A percentile compares a stretch with the other conserved stretches of the same genome.
These are phyloP conservation scores for Podospora fimiseda DNA, from an alignment of 495 filamentous ascomycete genomes.

Conservation along the genomic window DNA sequence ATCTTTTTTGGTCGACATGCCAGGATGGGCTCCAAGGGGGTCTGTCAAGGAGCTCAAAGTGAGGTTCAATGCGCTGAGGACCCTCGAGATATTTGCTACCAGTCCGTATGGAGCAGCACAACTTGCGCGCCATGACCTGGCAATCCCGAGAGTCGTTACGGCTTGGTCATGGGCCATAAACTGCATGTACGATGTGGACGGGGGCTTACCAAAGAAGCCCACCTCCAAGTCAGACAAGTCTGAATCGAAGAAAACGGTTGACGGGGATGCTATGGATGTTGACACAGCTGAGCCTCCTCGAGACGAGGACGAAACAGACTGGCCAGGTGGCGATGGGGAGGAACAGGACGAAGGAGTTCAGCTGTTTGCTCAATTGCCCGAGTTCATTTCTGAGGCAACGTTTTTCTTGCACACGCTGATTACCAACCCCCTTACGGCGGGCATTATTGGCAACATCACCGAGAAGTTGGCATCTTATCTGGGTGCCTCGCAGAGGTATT, in stretches of 20 bases:
- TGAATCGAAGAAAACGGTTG: not conserved
- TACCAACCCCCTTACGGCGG: slow-evolving; percentile 30
- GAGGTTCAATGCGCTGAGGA: slow-evolving; percentile 29
- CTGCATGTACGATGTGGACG: slow-evolving; percentile 38
- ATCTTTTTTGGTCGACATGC: slow-evolving; percentile 31
- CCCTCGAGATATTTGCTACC: slow-evolving; percentile 31
- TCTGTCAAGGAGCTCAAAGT: slow-evolving; percentile 24
- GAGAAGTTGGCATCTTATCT: slow-evolving; percentile 32
- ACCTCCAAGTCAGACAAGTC: not conserved
- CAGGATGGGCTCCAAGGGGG: slow-evolving; percentile 31
- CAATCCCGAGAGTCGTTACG: slow-evolving; percentile 36
- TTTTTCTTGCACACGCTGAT: slow-evolving; percentile 37
- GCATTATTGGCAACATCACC: slow-evolving; percentile 30
- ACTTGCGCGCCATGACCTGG: slow-evolving; percentile 32
- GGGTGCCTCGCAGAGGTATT: slow-evolving; percentile 36
- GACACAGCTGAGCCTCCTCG: not conserved
- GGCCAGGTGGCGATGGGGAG: not conserved
- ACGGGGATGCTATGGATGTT: slow-evolving; percentile 6
- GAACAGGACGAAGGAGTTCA: not conserved
- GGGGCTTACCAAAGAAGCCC: slow-evolving; percentile 7
- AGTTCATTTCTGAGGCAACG: slow-evolving; percentile 25
- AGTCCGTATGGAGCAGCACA: slow-evolving; percentile 34
- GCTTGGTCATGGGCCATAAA: slow-evolving; percentile 37
- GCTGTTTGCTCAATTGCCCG: slow-evolving; percentile 5
- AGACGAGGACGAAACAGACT: not conserved